A percentile compares a stretch with the other conserved stretches of the same genome.
These are phyloP conservation scores for Mortierella sp. DNA, from an alignment of 371 early-diverging fungal genomes.

Conservation along the genomic window DNA sequence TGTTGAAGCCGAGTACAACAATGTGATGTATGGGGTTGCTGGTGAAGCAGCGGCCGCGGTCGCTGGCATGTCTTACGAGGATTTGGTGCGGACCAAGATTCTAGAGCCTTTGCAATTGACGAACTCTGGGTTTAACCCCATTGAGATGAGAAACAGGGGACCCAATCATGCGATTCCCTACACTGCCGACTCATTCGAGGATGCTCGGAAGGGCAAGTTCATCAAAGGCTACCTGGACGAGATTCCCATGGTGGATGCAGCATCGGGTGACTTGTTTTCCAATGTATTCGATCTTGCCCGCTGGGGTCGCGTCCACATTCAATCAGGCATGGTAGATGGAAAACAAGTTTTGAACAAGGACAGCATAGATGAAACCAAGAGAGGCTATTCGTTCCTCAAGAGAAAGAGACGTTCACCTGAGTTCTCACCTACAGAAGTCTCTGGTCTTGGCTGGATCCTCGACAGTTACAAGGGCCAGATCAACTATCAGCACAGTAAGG, in stretches of 20 bases:
- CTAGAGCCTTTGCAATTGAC: conserved; percentile 12
- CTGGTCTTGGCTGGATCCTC: conserved; percentile 19
- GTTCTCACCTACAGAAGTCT: neutral
- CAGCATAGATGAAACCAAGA: neutral
- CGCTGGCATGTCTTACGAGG: conserved; percentile 10
- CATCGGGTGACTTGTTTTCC: conserved; percentile 26
- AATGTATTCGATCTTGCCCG: conserved; percentile 19
- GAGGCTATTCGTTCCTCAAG: neutral
- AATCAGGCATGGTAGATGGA: conserved; percentile 8
- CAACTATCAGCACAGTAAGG: conserved; percentile 16
- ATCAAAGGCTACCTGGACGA: neutral
- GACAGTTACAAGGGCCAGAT: conserved; percentile 20
- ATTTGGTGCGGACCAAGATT: conserved; percentile 14
- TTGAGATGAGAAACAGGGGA: conserved; percentile 3
- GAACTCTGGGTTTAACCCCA: conserved; percentile 8
- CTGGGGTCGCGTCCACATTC: conserved; percentile 12
- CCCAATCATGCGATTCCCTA: conserved; percentile 14
- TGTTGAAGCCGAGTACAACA: conserved; percentile 7
- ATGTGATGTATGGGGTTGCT: conserved; percentile 22
- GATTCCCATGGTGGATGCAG: neutral
- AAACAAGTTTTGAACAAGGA: conserved; percentile 22
- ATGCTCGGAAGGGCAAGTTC: conserved; percentile 7
- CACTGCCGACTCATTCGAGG: conserved; percentile 2
- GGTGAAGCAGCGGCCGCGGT: conserved; percentile 28
- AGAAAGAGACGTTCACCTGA: neutral